Conservation (phyloP, 495 filamentous ascomycete genomes). For the Xylaria nigripes region DNA sequence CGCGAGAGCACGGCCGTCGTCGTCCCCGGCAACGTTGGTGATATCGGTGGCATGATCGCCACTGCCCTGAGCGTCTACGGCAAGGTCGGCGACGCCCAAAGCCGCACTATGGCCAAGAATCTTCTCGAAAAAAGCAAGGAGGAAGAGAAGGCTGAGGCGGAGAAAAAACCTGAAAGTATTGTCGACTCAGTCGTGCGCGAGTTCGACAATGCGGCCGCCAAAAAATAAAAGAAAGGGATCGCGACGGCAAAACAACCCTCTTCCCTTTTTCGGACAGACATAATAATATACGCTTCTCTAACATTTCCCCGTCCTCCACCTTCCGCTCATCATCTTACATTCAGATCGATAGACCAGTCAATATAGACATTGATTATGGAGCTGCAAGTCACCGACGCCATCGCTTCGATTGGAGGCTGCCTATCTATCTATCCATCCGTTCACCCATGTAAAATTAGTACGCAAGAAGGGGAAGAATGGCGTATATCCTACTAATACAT, state of each 20-base stretch:
- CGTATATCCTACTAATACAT: background rate
- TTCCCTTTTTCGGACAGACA: background rate
- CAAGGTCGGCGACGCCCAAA: constrained; percentile 82
- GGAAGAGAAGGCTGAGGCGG: constrained; percentile 12
- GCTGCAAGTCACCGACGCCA: too few relatives aligned
- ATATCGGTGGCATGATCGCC: constrained; percentile 94
- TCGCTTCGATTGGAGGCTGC: too few relatives aligned
- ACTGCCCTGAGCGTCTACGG: constrained; percentile 93
- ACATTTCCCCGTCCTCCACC: background rate
- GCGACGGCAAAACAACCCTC: background rate
- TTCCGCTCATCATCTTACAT: background rate
- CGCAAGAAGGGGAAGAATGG: background rate
- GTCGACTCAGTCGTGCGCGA: constrained; percentile 31
- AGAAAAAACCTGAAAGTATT: constrained; percentile 20
- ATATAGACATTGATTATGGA: too few relatives aligned
- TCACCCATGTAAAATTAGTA: constrained; percentile 7
- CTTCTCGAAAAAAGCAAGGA: constrained; percentile 24
- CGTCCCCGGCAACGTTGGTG: constrained; percentile 95
- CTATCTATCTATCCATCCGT: too few relatives aligned
- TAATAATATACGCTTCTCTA: background rate
- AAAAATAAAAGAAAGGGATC: constrained; percentile 8
- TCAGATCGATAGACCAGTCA: background rate
- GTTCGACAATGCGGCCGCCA: constrained; percentile 26
- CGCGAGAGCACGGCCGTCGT: constrained; percentile 91
- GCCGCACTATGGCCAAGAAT: constrained; percentile 54